Evolutionary conservation across 2,329 filamentous ascomycete species (phyloP), one percentile per base, ranked within the genome.

Genomic region (Aquanectria penicillioides): DNA sequence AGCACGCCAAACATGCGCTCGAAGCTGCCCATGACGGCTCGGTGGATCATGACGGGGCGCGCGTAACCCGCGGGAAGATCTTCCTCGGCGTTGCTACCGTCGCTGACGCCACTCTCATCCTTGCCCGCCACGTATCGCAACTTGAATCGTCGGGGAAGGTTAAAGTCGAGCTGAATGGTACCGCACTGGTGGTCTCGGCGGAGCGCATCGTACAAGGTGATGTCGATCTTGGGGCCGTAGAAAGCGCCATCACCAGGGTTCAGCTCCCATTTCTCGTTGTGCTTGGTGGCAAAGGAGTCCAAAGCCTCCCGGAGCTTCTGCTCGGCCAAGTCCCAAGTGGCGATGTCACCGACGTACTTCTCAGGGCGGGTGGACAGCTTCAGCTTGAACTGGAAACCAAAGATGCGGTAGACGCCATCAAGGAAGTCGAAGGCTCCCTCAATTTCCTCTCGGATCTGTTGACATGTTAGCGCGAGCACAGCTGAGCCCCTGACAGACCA

Each of bases 211-310:
- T 89, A 89, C 71, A 99, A 94, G 61, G 92, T 96, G 72, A 99
- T 95, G 71, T 99, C 95, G 69, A 98, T 97, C 86, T 99, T 99
- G 48, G 95, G 95, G 2, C 95, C 95, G 76, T 99, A 99, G 80
- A 98, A 99, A 50, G 95, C 95, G 73, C 95, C 95, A 70, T 99
- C 95, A 56, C 94, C 95, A 59, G 93, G 90, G 77, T 98, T 97
- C 48, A 97, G 82, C 75, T 92, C 90, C 95, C 95, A 99, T 63
- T 88, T 82, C 28, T 88, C 84, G 59, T 89, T 86, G 29, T 77
- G 76, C 55, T 77, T 75, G 17, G 78, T 78, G 55, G 86, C 84
- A 76, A 97, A 98, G 62, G 89, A 84, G 65, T 95, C 86, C 44
- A 99, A 83, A 15, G 94, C 92, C 60, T 89, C 83, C 71, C 88